Base-by-base conservation (phyloP, 108 stramenopile species). In the Nitzschia sp. region DNA sequence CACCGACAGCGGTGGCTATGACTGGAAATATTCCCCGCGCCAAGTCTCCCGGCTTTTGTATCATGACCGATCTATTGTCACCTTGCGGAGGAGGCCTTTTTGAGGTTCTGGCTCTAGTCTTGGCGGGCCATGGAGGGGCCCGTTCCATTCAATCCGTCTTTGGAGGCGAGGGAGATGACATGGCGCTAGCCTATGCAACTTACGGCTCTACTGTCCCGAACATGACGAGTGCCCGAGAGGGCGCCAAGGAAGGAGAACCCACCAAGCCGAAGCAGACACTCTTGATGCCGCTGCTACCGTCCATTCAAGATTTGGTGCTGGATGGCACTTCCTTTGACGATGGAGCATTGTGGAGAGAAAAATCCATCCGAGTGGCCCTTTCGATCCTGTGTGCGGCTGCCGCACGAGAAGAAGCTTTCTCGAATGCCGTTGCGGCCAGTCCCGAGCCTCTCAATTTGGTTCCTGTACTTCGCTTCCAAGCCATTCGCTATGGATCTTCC, bases 351-450 rank as follows among this genome's bases (percentile, higher is more conserved):
- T 88, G 86, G 86, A 66, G 87, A 33, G 87, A 90, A 56, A 75
- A 69, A 31, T 68, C 69, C 26, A 75, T 82, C 32, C 26, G 75
- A n/a, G 41, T 79, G 32, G 76, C 85, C 2, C 62, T 94, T 21
- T 75, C 74, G n/a, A 82, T 91, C 23, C 56, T 91, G 5, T 87
- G 88, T 65, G 83, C 88, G 50, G 83, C 85, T 0, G 85, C 83
- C 23, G 80, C 63, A 8, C 70, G 87, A 17, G 90, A 90, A 53
- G 85, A 88, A 28, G 53, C 69, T 23, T 87, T 94, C 47, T 23
- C 75, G 31, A 53, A 58, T 19, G 72, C 80, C 31, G 38, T 84
- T 2, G 58, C 78, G 1, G 46, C 61, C 27, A n/a, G 36, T 45
- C 19, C 52, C 15, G 44, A 72, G 33, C 60, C 56, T 13, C 53